A percentile compares a stretch with the other conserved stretches of the same genome.
Evolutionary conservation across 2,329 filamentous ascomycete genomes (phyloP).

Genomic region (Verticillium nubilum): DNA sequence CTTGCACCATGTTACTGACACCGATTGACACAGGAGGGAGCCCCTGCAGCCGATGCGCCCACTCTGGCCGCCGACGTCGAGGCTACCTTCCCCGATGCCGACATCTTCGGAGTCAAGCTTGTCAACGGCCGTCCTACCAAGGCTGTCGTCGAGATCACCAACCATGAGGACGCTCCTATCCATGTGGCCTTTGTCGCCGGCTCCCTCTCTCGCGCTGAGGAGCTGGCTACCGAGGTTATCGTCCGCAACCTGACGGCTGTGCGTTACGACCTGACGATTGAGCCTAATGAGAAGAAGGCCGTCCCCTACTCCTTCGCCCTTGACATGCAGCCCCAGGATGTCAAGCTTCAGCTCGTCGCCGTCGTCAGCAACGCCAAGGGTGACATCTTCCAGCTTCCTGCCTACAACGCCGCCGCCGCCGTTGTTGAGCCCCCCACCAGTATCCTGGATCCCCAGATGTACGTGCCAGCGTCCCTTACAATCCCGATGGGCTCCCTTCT

Average conservation of each 20-base stretch:
- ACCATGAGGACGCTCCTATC: slow-evolving; percentile 74
- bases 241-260: slow-evolving; percentile 80
- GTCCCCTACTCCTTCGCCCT: slow-evolving; percentile 80
- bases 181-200: slow-evolving; percentile 73
- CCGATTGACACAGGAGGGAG: background rate
- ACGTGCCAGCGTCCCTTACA: slow-evolving; percentile 29
- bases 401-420: slow-evolving; percentile 76
- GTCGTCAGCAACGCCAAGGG: slow-evolving; percentile 65
- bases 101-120: slow-evolving; percentile 92
- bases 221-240: slow-evolving; percentile 50
- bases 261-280: slow-evolving; percentile 68
- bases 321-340: slow-evolving; percentile 89
- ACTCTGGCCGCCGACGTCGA: slow-evolving; percentile 58
- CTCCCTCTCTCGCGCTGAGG: slow-evolving; percentile 56
- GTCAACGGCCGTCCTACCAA: slow-evolving; percentile 86
- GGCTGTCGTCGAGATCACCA: slow-evolving; percentile 75
- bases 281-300: slow-evolving; percentile 68
- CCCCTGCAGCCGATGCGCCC: slow-evolving; percentile 15
- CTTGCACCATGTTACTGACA: slow-evolving; percentile 13
- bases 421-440: slow-evolving; percentile 88
- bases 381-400: slow-evolving; percentile 68
- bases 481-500: slow-evolving; percentile 45
- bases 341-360: slow-evolving; percentile 71
- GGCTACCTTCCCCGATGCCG: slow-evolving; percentile 61
- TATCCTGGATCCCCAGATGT: slow-evolving; percentile 96